Evolutionary conservation across 2,329 filamentous ascomycete genomes (phyloP), one percentile per base, ranked within the genome.

Genomic region (Trichoderma oligosporum): DNA sequence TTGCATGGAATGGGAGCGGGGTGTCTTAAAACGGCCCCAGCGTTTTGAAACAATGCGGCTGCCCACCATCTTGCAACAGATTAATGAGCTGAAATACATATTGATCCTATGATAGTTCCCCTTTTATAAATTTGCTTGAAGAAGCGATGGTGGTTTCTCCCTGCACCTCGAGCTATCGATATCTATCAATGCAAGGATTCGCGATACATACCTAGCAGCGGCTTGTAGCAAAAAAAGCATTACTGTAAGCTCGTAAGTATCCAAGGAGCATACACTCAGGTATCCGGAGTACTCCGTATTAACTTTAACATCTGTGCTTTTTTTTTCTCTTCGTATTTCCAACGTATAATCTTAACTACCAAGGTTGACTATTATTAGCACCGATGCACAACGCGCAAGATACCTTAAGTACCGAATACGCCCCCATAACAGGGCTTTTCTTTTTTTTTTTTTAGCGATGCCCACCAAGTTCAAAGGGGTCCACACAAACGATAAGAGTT

Each of bases 1-100:
- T 57, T 57, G 54, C 54, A 38, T 57, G 45, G 54, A 44, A 49
- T 36, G 36, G 24, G 38, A 44, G 54, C 45, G 54, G 54, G 54
- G 54, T 57, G 45, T 51, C 45, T 49, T 27, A 44, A 35, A 51
- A 41, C 53, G 38, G 44, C 54, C 54, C 54, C 54, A 51, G 54
- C 36, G n/a, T 49, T 20, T 36, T 57, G 54, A 57, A 57, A 57
- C 54, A 49, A 7, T 29, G 38, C 36, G 22, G 45, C 22, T 51
- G 54, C 27, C 45, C 54, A 36, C 54, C 33, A 18, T 20, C 24
- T 35, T 51, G 54, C 54, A 57, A 29, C 54, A 57, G 35, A 57
- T 57, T 49, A 42, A 57, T 51, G 45, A 57, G 45, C 36, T 44
- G 45, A 16, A 36, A 39, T 38, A 18, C 20, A 29, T 24, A 22